These are phyloP conservation scores for Candida tibetensis DNA, from an alignment of 805 yeast species.

Conservation along the genomic window DNA sequence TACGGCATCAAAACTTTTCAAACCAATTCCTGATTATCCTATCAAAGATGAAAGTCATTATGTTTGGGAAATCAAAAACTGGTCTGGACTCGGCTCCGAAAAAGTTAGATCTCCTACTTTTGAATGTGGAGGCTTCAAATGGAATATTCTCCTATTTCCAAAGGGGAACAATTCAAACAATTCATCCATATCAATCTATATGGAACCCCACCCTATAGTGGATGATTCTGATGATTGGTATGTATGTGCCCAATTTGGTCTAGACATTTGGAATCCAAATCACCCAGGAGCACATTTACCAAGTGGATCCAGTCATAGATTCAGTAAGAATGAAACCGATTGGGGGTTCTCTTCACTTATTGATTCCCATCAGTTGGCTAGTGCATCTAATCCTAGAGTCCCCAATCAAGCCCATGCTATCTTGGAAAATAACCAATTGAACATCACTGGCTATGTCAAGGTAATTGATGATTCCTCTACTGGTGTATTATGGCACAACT, in stretches of 20 bases:
- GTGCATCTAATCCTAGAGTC: conserved; percentile 16
- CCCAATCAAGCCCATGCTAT: conserved; percentile 30
- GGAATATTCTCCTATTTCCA: conserved; percentile 76
- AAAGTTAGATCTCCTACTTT: conserved; percentile 49
- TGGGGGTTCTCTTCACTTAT: conserved; percentile 92
- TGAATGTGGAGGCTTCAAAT: conserved; percentile 58
- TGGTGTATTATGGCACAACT: conserved; percentile 92
- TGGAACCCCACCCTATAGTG: conserved; percentile 64
- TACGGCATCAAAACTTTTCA: conserved; percentile 31
- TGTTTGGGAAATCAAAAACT: conserved; percentile 53
- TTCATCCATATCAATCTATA: conserved; percentile 58
- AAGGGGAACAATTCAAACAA: conserved; percentile 60
- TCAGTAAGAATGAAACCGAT: conserved; percentile 71
- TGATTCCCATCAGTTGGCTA: conserved; percentile 51
- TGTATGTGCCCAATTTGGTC: conserved; percentile 87
- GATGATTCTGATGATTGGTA: conserved; percentile 56
- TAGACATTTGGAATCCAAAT: conserved; percentile 79
- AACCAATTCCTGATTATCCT: conserved; percentile 40
- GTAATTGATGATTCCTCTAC: conserved; percentile 82
- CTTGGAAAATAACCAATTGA: conserved; percentile 54
- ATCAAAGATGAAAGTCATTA: conserved; percentile 28
- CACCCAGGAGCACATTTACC: conserved; percentile 59
- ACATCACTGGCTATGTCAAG: conserved; percentile 74
- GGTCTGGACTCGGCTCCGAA: conserved; percentile 42
- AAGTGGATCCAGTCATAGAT: conserved; percentile 75